Percentiles rank a stretch among this genome's conserved stretches.
Conservation (phyloP, 352 stramenopile species). For the Blastocystis sp. region DNA sequence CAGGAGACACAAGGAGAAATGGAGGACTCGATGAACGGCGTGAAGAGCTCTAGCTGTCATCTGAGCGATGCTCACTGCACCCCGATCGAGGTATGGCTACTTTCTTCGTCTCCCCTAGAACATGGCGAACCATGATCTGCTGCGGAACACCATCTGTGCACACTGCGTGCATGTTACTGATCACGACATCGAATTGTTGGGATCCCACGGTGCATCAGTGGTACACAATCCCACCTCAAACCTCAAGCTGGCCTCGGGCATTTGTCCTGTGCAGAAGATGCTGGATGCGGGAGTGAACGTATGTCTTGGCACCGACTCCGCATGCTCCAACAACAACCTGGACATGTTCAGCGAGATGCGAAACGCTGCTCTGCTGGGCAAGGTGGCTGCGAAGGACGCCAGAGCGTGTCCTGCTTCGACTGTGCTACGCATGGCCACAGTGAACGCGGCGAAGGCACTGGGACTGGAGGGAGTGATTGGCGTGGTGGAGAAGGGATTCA, state of each 20-base stretch:
- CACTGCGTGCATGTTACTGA: conserved; percentile 74
- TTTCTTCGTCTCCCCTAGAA: conserved; percentile 65
- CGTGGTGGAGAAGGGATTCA: conserved; percentile 75
- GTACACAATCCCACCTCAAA: conserved; percentile 81
- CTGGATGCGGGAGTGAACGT: conserved; percentile 76
- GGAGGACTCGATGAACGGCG: conserved; percentile 71
- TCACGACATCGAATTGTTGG: conserved; percentile 73
- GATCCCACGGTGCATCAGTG: conserved; percentile 68
- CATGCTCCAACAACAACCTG: conserved; percentile 78
- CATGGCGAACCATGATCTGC: conserved; percentile 72
- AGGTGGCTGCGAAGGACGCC: conserved; percentile 70
- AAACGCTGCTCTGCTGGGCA: conserved; percentile 75
- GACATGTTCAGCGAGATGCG: conserved; percentile 82
- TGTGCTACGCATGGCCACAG: conserved; percentile 75
- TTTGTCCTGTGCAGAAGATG: conserved; percentile 73
- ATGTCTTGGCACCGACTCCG: conserved; percentile 75
- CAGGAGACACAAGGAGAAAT: conserved; percentile 77
- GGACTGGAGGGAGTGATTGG: conserved; percentile 74
- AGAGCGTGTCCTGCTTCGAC: conserved; percentile 64
- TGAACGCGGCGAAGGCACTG: conserved; percentile 78
- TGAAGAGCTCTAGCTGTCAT: conserved; percentile 74
- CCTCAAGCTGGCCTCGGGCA: conserved; percentile 72
- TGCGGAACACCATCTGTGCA: conserved; percentile 72
- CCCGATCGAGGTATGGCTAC: conserved; percentile 63
- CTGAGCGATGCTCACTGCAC: conserved; percentile 72